Percentiles rank a stretch among this genome's conserved stretches.
Evolutionary conservation across 306 rosid genomes (phyloP).

Genomic region (Vachellia pachyceras): DNA sequence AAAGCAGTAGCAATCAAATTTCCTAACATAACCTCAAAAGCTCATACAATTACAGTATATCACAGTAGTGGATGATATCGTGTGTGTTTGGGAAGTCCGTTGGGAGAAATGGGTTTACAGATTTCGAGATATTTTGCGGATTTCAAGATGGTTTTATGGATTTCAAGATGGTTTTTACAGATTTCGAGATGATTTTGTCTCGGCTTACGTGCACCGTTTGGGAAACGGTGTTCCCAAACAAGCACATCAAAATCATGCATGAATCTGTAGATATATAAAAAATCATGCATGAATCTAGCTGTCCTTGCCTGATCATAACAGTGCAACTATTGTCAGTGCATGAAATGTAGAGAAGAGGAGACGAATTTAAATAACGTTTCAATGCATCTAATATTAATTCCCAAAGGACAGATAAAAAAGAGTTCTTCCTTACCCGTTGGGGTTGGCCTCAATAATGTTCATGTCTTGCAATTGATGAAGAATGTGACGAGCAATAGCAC

Average conservation of each 20-base stretch:
- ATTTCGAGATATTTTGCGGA: no score
- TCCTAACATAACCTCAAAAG: not conserved
- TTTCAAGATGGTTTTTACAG: no score
- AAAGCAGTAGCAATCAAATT: not conserved
- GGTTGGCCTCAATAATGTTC: constrained; percentile 41
- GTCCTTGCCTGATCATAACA: not conserved
- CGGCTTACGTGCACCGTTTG: no score
- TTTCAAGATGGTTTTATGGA: no score
- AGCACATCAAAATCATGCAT: no score
- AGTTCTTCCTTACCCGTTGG: constrained; percentile 47
- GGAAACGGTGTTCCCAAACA: no score
- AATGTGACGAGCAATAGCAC: constrained; percentile 50
- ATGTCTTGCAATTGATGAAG: constrained; percentile 48
- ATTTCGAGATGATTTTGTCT: no score
- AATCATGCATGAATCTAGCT: not conserved
- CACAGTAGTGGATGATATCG: not conserved
- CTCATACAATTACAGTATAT: not conserved
- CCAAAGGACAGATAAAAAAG: not conserved
- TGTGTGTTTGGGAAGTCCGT: no score
- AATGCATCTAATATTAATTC: not conserved
- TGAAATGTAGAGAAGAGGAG: not conserved
- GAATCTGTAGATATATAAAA: no score
- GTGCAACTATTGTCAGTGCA: not conserved
- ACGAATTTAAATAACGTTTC: not conserved
- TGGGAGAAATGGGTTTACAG: no score